Evolutionary conservation across 2,329 filamentous ascomycete genomes (phyloP), one percentile per base, ranked within the genome.

Genomic region (Myrmaecium sp.): DNA sequence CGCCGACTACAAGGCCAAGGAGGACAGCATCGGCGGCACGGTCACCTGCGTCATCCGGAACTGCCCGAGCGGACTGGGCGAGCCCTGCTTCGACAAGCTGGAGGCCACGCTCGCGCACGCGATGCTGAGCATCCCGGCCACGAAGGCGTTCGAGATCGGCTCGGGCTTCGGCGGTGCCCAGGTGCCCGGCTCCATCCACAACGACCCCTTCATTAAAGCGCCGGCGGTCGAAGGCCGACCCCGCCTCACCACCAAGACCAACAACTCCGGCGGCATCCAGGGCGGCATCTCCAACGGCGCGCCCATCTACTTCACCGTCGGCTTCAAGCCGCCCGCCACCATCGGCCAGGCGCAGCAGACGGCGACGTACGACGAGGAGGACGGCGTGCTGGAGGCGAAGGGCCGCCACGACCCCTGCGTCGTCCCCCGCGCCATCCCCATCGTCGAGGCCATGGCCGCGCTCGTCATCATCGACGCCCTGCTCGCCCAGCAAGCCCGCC

Each of bases 241-340:
- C 11, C 66, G 62, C 35, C 66, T 94, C 28, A 75, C 73, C 6
- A 94, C 86, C 30, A 79, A 77, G 60, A 94, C 86, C 14, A 95
- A 95, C 62, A 83, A 93, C 62, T 86, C 77, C 2, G 86, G 86
- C 8, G 89, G 86, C 36, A 81, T 95, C 40, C 86, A 95, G 58
- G 89, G 86, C 22, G 86, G 86, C 27, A 95, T 95, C 54, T 76
- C 78, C 26, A 95, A 95, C 53, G 89, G 86, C 31, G 80, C 81
- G 19, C 76, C 74, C 32, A 82, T 95, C 57, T 95, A 89, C 65
- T 95, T 95, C 69, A 73, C 78, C 26, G 75, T 93, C 4, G 84
- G 71, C 10, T 95, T 95, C 70, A 95, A 95, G 65, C 80, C 86
- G 6, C 74, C 86, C 3, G 84, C 86, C 16, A 95, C 89, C 3